Conservation (phyloP, 1,284 basidiomycete species). For the Apiotrichum domesticum region DNA sequence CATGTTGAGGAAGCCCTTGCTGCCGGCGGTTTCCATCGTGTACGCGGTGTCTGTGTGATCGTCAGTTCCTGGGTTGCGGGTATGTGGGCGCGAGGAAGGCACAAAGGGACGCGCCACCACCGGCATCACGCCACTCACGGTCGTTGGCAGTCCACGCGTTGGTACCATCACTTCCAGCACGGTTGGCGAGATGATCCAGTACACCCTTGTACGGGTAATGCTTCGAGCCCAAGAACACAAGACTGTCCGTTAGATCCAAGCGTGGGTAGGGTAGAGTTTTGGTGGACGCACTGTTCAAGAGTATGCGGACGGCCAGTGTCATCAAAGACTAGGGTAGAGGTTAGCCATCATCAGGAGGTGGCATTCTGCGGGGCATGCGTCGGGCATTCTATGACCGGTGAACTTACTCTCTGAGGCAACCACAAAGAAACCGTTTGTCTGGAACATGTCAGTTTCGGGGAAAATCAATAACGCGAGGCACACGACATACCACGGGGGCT, state of each 20-base stretch:
- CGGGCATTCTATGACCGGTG: background rate
- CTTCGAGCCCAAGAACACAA: slow-evolving; percentile 91
- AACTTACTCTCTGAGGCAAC: slow-evolving; percentile 81
- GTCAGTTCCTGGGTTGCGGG: no score
- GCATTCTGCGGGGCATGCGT: no score
- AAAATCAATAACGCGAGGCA: background rate
- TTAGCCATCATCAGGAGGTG: background rate
- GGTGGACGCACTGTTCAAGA: slow-evolving; percentile 61
- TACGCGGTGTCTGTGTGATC: slow-evolving; percentile 67
- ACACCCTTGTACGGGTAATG: slow-evolving; percentile 96
- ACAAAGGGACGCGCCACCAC: background rate
- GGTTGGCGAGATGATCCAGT: slow-evolving; percentile 93
- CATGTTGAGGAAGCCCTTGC: slow-evolving; percentile 89
- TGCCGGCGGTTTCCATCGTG: slow-evolving; percentile 94
- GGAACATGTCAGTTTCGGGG: background rate
- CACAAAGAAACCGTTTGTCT: slow-evolving; percentile 91
- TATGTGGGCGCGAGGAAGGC: slow-evolving; percentile 26
- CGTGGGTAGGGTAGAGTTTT: background rate
- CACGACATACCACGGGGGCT: slow-evolving; percentile 32
- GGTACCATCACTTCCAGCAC: slow-evolving; percentile 90
- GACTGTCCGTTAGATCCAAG: slow-evolving; percentile 47
- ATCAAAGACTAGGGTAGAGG: slow-evolving; percentile 62
- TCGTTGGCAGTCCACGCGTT: slow-evolving; percentile 58
- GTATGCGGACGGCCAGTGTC: slow-evolving; percentile 92
- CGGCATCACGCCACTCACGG: slow-evolving; percentile 22